phyloP scores from a whole-genome alignment of 2,329 filamentous ascomycete genomes.

The Colletotrichum graminicola region DNA sequence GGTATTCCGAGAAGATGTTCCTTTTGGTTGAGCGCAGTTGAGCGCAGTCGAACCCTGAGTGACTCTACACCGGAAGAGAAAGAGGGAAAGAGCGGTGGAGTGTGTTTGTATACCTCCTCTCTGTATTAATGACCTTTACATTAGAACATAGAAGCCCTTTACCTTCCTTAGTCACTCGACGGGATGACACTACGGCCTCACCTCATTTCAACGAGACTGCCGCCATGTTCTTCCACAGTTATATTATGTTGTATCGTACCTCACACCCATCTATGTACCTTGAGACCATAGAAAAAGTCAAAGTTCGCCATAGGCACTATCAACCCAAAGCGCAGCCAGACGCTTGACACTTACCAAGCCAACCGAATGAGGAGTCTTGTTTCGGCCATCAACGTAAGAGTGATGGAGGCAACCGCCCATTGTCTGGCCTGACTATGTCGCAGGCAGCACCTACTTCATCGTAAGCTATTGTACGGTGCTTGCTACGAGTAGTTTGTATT shows the following conservation, averaged over 20 bases:
- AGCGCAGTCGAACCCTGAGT: neutral
- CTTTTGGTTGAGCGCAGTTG: neutral
- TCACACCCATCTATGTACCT: neutral
- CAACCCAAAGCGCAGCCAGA: neutral
- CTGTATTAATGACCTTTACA: neutral
- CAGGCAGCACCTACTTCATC: neutral
- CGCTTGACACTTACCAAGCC: neutral
- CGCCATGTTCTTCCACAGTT: neutral
- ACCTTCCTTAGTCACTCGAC: neutral
- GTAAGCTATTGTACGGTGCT: neutral
- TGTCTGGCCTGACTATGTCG: neutral
- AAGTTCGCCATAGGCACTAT: neutral
- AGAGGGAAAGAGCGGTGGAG: neutral
- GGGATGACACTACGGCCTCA: neutral
- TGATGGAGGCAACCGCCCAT: neutral
- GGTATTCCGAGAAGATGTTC: neutral
- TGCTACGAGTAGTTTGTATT: too few relatives aligned
- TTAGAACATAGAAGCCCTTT: neutral
- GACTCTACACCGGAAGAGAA: neutral
- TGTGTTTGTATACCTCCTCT: neutral
- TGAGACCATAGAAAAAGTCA: neutral
- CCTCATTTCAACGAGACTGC: neutral
- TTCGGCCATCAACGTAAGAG: neutral
- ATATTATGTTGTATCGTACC: neutral
- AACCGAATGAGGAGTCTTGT: neutral